Conservation (phyloP, 2,329 filamentous ascomycete genomes). For the Stagonosporopsis rhizophila region DNA sequence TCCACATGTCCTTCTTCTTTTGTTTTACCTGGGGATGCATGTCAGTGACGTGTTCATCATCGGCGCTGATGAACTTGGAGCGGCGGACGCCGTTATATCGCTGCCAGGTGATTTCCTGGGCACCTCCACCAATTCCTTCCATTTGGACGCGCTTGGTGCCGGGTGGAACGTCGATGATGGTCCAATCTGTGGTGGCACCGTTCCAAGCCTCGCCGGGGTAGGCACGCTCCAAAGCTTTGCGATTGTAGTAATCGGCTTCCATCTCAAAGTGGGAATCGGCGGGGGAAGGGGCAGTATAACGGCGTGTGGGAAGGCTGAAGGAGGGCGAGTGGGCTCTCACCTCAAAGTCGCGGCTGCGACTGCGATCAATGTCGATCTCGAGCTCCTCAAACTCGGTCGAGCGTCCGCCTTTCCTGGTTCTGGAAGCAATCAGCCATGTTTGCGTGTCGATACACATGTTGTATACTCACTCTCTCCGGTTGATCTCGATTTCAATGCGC, state of each 20-base stretch:
- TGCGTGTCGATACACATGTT: neutral
- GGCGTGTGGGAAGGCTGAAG: conserved; percentile 55
- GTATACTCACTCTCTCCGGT: conserved; percentile 55
- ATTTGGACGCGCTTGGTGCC: conserved; percentile 83
- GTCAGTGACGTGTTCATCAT: conserved; percentile 58
- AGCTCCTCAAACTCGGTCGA: conserved; percentile 63
- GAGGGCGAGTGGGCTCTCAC: conserved; percentile 49
- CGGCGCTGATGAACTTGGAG: conserved; percentile 76
- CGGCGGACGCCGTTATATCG: conserved; percentile 79
- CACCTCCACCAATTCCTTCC: conserved; percentile 78
- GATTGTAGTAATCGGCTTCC: conserved; percentile 69
- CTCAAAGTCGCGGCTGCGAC: conserved; percentile 44
- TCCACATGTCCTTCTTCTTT: conserved; percentile 75
- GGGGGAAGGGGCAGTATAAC: conserved; percentile 32
- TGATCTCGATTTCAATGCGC: conserved; percentile 64
- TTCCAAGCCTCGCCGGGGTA: conserved; percentile 76
- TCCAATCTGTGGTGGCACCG: conserved; percentile 78
- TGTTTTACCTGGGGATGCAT: conserved; percentile 49
- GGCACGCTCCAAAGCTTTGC: conserved; percentile 72
- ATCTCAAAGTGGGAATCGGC: conserved; percentile 57
- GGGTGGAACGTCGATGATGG: conserved; percentile 82
- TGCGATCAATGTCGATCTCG: conserved; percentile 69
- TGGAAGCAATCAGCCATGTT: conserved; percentile 22
- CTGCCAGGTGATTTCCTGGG: conserved; percentile 79
- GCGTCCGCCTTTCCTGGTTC: conserved; percentile 52